Evolutionary conservation across 129 eudicot genomes (phyloP), one percentile per base, ranked within the genome.

Genomic region (Centrapalus pauciflorus): DNA sequence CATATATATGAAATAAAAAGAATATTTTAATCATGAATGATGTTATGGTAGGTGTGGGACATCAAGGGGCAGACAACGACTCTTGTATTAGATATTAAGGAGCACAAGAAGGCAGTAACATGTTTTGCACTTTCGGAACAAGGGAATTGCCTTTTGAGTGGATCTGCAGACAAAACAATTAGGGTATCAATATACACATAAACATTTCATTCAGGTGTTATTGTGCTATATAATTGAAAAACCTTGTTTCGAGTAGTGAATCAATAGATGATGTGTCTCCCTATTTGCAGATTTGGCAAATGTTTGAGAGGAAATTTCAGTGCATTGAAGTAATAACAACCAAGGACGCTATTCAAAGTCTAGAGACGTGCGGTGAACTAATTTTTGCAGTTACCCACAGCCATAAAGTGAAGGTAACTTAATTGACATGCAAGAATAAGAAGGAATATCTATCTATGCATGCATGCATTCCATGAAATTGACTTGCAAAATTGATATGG

Each of bases 131-230:
- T 89, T 65, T 66, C 73, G 40, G 95, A 86, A 75, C 84, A 80
- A 29, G 83, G 85, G 66, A 83, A 83, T 50, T 83, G 81, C 58
- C 84, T 89, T 61, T 60, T 89, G 81, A 85, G 86, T 77, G 96
- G 95, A 29, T 89, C 96, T 59, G 63, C 84, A 12, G 95, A 89
- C 70, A 89, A 89, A 84, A 83, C 90, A 1, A 89, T 89, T n/a
- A 69, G 84, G 80, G 90, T 81, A 79, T n/a, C n/a, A n/a, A n/a
- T n/a, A n/a, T n/a, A n/a, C n/a, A n/a, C n/a, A 72, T 30, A 45
- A 70, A 14, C 2, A 26, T 61, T 32, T 11, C 5, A 27, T 29
- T 25, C 16, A 24, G 35, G 21, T n/a, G 35, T 20, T 55, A 11
- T 13, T 56, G 16, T 55, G 46, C 48, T 32, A n/a, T n/a, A n/a